Evolutionary conservation across 1,139 yeast species (phyloP), one percentile per base, ranked within the genome.

Genomic region (Saccharomyces hybrid): DNA sequence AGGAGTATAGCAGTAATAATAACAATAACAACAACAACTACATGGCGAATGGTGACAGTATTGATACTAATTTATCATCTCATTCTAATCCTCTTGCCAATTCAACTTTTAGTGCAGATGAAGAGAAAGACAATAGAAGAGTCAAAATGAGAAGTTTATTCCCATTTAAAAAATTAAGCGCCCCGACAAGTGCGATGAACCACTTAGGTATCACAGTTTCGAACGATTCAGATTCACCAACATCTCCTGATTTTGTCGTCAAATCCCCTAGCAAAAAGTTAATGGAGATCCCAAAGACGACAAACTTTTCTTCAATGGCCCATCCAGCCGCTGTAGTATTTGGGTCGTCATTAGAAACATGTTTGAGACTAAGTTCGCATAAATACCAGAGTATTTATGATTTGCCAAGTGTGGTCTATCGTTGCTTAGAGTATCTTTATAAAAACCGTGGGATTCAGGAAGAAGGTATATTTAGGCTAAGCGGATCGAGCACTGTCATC

Each of bases 401-500:
- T 16, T 81, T 93, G 9, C 98, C 99, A 1, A 82, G 93, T 49
- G 82, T 93, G 8, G 80, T 89, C 25, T 86, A 74, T 64, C 75
- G 96, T 57, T 89, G 97, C 65, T 69, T 93, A 48, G 88, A 83
- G 57, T 86, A 79, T 61, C 75, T 93, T 51, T 78, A 80, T 54
- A 78, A 76, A 50, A 79, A 84, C 23, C 83, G 87, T 9, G 97
- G 96, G 0, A 75, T 86, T 20, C 81, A 80, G 59, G 96, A 89
- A 69, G 97, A 91, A 67, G 99, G 99, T 3, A 81, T 93, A 1
- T 93, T 93, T 73, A 77, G 99, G 59, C 75, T 91, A 55, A 88
- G 95, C 70, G 99, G 99, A 1, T 87, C 96, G 32, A 88, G 93
- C 53, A 80, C 91, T 0, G 78, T 85, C 50, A 88, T 93, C 27